Conservation (phyloP, 2,329 filamentous ascomycete genomes). For the Leptosphaerulina australis region DNA sequence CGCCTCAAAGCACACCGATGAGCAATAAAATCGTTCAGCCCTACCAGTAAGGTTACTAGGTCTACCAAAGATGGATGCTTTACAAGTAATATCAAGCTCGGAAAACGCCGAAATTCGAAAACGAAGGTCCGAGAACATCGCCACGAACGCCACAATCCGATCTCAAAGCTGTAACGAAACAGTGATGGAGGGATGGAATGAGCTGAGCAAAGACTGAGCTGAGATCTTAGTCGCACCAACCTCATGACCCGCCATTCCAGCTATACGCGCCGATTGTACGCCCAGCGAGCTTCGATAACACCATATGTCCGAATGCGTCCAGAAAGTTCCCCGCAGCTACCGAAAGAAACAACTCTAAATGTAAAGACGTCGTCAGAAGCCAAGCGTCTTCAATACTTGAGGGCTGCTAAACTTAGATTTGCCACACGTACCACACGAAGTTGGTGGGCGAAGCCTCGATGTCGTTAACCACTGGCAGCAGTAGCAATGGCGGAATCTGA, state of each 20-base stretch:
- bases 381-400: conserved; percentile 5
- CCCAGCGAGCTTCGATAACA: not conserved
- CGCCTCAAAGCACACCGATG: conserved; percentile 12
- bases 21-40: not conserved
- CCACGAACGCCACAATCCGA: not conserved
- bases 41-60: not conserved
- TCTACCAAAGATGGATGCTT: not conserved
- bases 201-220: conserved; percentile 5
- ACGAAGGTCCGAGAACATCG: not conserved
- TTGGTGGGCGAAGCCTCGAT: not conserved
- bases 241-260: conserved; percentile 7
- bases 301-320: not conserved
- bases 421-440: conserved; percentile 6
- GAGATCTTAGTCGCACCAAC: conserved; percentile 1
- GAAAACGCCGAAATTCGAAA: conserved; percentile 2
- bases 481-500: not conserved
- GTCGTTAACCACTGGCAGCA: not conserved
- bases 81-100: not conserved
- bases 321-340: not conserved
- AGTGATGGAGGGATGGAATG: not conserved
- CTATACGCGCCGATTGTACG: not conserved
- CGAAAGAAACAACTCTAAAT: not conserved
- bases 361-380: not conserved
- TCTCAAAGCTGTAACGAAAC: not conserved
- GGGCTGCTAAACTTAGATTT: conserved; percentile 9